Evolutionary conservation across 805 yeast species (phyloP).

Genomic region (Metschnikowia drakensbergensis): DNA sequence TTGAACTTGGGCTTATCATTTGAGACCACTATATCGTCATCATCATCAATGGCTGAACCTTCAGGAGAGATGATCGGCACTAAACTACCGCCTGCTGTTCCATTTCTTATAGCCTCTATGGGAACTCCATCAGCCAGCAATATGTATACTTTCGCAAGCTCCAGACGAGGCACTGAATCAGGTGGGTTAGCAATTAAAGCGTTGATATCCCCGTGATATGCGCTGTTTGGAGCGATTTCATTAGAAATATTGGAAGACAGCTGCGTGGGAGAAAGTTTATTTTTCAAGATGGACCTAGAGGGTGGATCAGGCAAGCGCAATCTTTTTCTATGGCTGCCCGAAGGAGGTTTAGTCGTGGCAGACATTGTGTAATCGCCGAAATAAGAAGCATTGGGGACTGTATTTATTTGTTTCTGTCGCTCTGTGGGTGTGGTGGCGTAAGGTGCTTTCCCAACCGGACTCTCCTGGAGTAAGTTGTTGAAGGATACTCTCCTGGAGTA

Average conservation of each 20-base stretch:
- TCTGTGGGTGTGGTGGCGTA: conserved; percentile 20
- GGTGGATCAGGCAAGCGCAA: conserved; percentile 31
- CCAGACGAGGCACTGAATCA: conserved; percentile 15
- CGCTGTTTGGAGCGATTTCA: conserved; percentile 13
- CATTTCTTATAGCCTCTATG: not conserved
- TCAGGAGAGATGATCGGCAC: not conserved
- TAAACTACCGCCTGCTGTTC: too few relatives aligned
- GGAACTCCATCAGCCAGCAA: not conserved
- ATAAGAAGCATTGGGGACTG: conserved; percentile 18
- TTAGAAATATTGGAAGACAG: conserved; percentile 17
- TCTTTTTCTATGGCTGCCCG: conserved; percentile 14
- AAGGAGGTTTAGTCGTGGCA: conserved; percentile 7
- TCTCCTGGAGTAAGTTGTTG: conserved; percentile 35
- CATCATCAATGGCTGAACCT: conserved; percentile 2
- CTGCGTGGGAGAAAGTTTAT: conserved; percentile 30
- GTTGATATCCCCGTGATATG: conserved; percentile 20
- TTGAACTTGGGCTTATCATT: conserved; percentile 16
- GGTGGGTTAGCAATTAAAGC: conserved; percentile 16
- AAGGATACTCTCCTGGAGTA: conserved; percentile 42
- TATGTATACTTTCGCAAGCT: conserved; percentile 11
- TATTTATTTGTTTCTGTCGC: conserved; percentile 17
- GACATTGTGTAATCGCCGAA: conserved; percentile 17
- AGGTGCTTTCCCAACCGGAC: conserved; percentile 1
- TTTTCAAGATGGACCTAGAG: conserved; percentile 38
- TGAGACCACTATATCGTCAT: conserved; percentile 7